Conservation (phyloP, 768 basidiomycete species). For the Suillus subluteus region DNA sequence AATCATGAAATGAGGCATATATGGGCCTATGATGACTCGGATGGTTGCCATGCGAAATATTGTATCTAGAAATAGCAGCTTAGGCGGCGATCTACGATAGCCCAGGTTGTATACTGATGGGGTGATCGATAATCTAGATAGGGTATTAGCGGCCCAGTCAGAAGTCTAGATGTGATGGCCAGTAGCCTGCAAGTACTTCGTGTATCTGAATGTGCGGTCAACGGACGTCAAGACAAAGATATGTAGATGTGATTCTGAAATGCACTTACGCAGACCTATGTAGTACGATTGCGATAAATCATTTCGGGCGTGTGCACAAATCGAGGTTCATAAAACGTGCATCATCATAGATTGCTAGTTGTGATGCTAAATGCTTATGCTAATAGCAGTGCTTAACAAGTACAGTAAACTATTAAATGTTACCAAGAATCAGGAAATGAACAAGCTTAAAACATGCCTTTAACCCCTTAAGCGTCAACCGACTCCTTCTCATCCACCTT, state of each 20-base stretch:
- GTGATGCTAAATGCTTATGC: constrained; percentile 1
- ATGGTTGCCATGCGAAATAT: neutral
- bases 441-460: neutral
- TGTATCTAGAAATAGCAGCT: neutral
- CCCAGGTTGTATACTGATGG: neutral
- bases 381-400: constrained; percentile 5
- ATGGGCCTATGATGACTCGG: neutral
- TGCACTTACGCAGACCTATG: neutral
- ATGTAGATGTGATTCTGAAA: neutral
- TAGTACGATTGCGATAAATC: neutral
- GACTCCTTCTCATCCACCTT: constrained; percentile 15
- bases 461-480: neutral
- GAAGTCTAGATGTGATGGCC: neutral
- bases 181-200: neutral
- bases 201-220: neutral
- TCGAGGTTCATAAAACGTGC: neutral
- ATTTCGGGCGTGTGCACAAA: neutral
- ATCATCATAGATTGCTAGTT: neutral
- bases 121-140: neutral
- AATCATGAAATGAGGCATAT: neutral
- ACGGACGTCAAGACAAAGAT: neutral
- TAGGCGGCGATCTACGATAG: neutral
- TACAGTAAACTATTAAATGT: constrained; percentile 10
- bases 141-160: neutral
- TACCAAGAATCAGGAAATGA: neutral